Conservation (phyloP, 208 protist species). For the Tritrichomonas foetus region DNA sequence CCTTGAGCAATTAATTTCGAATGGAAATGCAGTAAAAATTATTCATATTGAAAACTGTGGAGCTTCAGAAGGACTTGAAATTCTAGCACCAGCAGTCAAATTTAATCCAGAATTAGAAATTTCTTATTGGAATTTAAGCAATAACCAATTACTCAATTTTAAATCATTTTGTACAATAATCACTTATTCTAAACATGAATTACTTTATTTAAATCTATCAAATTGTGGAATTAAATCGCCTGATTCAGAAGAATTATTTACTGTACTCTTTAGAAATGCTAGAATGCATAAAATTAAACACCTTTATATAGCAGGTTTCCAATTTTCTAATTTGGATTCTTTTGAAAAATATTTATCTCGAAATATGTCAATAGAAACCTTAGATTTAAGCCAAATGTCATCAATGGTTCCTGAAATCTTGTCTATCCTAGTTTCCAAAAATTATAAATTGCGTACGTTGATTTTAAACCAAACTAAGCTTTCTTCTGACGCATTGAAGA, state of each 20-base stretch:
- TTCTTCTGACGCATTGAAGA: too few relatives aligned
- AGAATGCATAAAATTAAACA: too few relatives aligned
- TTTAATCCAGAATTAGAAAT: background rate
- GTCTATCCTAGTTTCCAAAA: too few relatives aligned
- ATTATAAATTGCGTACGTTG: too few relatives aligned
- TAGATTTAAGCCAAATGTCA: too few relatives aligned
- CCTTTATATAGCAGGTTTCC: too few relatives aligned
- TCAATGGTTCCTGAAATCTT: too few relatives aligned
- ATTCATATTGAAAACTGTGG: slow-evolving; percentile 20
- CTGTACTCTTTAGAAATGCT: background rate
- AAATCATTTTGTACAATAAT: background rate
- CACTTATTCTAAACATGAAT: background rate
- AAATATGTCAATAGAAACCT: too few relatives aligned
- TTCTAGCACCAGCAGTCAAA: background rate
- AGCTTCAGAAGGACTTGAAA: background rate
- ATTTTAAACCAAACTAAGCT: too few relatives aligned
- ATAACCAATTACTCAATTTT: background rate
- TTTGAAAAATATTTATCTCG: too few relatives aligned
- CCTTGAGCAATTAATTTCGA: background rate
- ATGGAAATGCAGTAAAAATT: background rate
- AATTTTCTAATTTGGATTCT: too few relatives aligned
- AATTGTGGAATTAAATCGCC: background rate
- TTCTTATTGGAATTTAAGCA: background rate
- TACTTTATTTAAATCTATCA: background rate
- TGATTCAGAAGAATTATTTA: background rate